A percentile compares a stretch with the other conserved stretches of the same genome.
phyloP scores from a whole-genome alignment of 441 rosid genomes.

The Metrosideros polymorpha region DNA sequence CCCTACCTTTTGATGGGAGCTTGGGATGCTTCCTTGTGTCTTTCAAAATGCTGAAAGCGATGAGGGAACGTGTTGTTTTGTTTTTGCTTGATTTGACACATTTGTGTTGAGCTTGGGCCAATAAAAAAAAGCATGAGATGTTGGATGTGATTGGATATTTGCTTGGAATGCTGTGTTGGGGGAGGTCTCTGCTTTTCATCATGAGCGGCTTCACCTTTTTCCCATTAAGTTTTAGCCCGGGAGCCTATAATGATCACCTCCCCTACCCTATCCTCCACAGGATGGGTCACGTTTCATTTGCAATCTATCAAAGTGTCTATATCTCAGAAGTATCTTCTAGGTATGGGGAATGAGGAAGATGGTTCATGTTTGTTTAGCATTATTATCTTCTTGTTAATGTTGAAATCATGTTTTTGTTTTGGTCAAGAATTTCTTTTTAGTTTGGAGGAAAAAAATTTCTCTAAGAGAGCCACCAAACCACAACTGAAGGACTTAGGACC shows the following conservation, averaged over 20 bases:
- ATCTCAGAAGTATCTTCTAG: neutral
- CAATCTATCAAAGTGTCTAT: neutral
- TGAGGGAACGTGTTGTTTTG: conserved; percentile 26
- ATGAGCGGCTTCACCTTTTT: neutral
- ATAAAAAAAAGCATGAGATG: conserved; percentile 13
- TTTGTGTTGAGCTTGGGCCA: conserved; percentile 31
- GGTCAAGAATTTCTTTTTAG: neutral
- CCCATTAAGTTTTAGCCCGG: neutral
- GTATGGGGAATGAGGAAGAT: neutral
- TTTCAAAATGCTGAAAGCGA: conserved; percentile 48
- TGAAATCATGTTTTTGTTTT: neutral
- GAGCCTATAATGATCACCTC: neutral
- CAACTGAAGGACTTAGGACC: neutral
- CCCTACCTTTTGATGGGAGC: conserved; percentile 30
- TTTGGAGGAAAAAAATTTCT: neutral
- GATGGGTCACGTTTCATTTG: neutral
- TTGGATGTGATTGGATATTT: conserved; percentile 21
- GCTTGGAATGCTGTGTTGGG: conserved; percentile 11
- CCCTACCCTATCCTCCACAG: neutral
- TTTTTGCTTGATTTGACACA: conserved; percentile 36
- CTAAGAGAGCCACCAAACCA: neutral
- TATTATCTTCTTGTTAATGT: neutral
- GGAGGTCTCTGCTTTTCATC: neutral
- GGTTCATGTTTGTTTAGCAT: neutral
- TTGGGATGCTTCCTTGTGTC: conserved; percentile 43